Percentiles rank a stretch among this genome's conserved stretches.
phyloP scores from a whole-genome alignment of 345 rosid species.

The Erodium maritimum region DNA sequence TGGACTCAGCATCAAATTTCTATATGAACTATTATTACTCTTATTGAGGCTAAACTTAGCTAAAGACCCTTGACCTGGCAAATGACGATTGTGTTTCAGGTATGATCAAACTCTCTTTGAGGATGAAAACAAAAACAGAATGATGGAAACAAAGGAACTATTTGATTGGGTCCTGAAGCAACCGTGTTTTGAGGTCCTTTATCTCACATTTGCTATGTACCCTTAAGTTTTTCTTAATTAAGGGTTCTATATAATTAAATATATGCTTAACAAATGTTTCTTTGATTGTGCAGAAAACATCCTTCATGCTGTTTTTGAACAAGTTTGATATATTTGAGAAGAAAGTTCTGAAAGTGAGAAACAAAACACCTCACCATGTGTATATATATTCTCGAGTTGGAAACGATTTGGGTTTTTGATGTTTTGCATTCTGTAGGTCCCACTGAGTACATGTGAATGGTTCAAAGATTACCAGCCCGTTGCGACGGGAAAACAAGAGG shows the following conservation, averaged over 20 bases:
- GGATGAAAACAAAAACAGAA: constrained; percentile 78
- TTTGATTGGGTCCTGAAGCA: constrained; percentile 97
- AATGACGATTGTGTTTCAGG: constrained; percentile 27
- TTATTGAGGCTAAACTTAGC: neutral
- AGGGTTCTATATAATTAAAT: neutral
- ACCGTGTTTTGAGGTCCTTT: constrained; percentile 78
- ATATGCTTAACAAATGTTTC: neutral
- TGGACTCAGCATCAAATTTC: neutral
- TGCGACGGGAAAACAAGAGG: constrained; percentile 86
- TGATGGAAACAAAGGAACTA: constrained; percentile 90
- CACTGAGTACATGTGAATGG: constrained; percentile 83
- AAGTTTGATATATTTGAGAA: constrained; percentile 95
- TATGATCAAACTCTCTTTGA: constrained; percentile 91
- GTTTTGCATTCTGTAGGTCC: constrained; percentile 40
- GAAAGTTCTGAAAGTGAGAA: constrained; percentile 75
- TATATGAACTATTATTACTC: neutral
- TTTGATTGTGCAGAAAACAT: constrained; percentile 67
- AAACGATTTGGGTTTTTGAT: constrained; percentile 8
- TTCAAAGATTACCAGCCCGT: constrained; percentile 86
- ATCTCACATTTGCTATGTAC: constrained; percentile 1
- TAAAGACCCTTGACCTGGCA: neutral
- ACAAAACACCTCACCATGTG: neutral
- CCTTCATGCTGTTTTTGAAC: constrained; percentile 93
- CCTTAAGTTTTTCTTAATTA: neutral
- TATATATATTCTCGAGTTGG: neutral